Evolutionary conservation across 805 yeast genomes (phyloP), one percentile per base, ranked within the genome.

Genomic region (Cyberlindnera maritima): DNA sequence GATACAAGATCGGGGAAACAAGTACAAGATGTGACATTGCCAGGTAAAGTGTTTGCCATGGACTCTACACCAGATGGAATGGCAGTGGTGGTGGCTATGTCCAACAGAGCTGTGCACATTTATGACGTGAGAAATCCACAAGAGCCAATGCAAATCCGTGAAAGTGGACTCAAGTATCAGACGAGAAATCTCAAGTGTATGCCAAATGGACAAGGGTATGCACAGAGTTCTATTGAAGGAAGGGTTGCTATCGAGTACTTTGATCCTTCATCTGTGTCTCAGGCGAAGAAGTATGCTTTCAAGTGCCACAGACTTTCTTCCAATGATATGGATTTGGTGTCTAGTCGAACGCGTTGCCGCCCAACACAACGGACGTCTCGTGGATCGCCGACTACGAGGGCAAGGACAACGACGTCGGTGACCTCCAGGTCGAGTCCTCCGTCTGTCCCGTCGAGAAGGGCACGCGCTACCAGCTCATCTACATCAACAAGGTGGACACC

Each of bases 221-320:
- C 83, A 0, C 74, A 82, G 28, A 71, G 88, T 23, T 82, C 92
- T 1, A 72, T 88, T n/a, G 96, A 88, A 57, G 96, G 96, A 0
- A 69, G 95, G 25, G 89, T 85, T 1, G 81, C 90, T 0, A 77
- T 88, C 23, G 92, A 88, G 51, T 82, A 73, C 56, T 77, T 83
- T 44, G 79, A 81, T 45, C 75, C 79, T 4, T 63, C 73, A 3
- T 70, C 73, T 2, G 66, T 66, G 37, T 58, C 59, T 4, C 75
- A 67, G 43, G 54, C 63, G 1, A 66, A 70, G 47, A 76, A 80
- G 46, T 90, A 83, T 62, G 92, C 96, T 0, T 89, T 89, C 71
- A 81, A 88, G 58, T 84, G 96, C 50, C 97, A 89, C 63, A 66
- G 96, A 28, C 63, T 70, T 38, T 69, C 72, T 43, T 54, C 69